Evolutionary conservation across 805 yeast genomes (phyloP).

Genomic region (Candida boleticola): DNA sequence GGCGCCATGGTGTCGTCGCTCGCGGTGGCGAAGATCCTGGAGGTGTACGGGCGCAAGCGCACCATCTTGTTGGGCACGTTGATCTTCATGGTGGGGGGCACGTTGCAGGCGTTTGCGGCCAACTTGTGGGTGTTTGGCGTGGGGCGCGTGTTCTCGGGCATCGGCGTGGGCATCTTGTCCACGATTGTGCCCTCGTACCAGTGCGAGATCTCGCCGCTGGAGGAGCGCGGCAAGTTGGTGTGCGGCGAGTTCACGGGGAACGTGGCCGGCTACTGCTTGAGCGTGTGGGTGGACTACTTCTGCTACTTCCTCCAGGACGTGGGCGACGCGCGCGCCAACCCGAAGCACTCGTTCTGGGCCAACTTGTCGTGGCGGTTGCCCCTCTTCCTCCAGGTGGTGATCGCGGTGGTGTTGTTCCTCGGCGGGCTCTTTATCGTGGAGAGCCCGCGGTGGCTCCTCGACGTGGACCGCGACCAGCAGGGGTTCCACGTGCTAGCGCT

Average conservation of each 20-base stretch:
- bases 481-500: constrained; percentile 38
- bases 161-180: constrained; percentile 84
- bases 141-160: constrained; percentile 76
- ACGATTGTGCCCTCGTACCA: constrained; percentile 87
- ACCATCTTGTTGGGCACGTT: constrained; percentile 80
- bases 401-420: constrained; percentile 63
- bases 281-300: constrained; percentile 85
- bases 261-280: constrained; percentile 73
- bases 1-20: constrained; percentile 84
- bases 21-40: constrained; percentile 75
- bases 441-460: constrained; percentile 87
- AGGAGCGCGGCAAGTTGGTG: constrained; percentile 79
- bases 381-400: constrained; percentile 67
- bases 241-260: constrained; percentile 89
- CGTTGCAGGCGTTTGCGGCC: constrained; percentile 61
- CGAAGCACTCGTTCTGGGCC: constrained; percentile 33
- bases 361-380: constrained; percentile 75
- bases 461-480: constrained; percentile 67
- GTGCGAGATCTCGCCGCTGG: constrained; percentile 84
- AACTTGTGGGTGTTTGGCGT: constrained; percentile 57
- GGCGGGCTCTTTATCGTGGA: constrained; percentile 84
- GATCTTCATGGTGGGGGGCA: constrained; percentile 76
- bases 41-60: constrained; percentile 71
- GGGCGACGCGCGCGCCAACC: constrained; percentile 36
- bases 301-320: constrained; percentile 64